Evolutionary conservation across 495 filamentous ascomycete genomes (phyloP), one percentile per base, ranked within the genome.

Genomic region (Trichoderma gamsii): DNA sequence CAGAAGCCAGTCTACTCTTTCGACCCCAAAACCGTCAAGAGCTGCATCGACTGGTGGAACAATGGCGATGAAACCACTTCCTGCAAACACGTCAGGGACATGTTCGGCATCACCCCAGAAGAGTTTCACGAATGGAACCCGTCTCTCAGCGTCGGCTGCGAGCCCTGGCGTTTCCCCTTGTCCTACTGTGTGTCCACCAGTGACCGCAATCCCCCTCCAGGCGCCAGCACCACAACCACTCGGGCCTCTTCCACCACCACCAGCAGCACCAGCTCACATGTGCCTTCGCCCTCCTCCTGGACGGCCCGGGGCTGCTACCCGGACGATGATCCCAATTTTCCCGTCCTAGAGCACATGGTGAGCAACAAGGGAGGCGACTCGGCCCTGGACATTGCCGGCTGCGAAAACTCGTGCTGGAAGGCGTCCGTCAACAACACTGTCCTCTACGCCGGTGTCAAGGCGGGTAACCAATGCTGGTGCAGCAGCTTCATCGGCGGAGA

Each of bases 401-500:
- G 63, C 63, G 18, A 64, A 38, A 27, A 64, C 63, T 25, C 63
- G 32, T 64, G 63, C 63, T 64, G 11, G 25, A 38, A 64, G 63
- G 63, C 63, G 23, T 64, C 41, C 23, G 32, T 67, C 49, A 46
- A 67, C 35, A 23, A 23, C 23, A 65, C 64, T 23, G 23, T 65
- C 64, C 32, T 65, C 64, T 49, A 23, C n/a, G 43, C 35, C 12
- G 49, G n/a, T 64, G 63, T 64, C 63, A 64, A 71, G 65, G 70
- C 64, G 23, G 69, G 69, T 32, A 68, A 72, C 32, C 64, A 65
- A 49, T 67, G 66, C 66, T 52, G 64, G 29, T 78, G 72, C 61
- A 78, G 52, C 77, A 81, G 63, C 63, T 64, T 29, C 29, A 29
- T 29, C 29, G 29, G 29, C 29, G 29, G 29, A 29, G 29, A 29